Evolutionary conservation across 2,329 filamentous ascomycete species (phyloP).

Genomic region (Fusarium brevicatenulatum): DNA sequence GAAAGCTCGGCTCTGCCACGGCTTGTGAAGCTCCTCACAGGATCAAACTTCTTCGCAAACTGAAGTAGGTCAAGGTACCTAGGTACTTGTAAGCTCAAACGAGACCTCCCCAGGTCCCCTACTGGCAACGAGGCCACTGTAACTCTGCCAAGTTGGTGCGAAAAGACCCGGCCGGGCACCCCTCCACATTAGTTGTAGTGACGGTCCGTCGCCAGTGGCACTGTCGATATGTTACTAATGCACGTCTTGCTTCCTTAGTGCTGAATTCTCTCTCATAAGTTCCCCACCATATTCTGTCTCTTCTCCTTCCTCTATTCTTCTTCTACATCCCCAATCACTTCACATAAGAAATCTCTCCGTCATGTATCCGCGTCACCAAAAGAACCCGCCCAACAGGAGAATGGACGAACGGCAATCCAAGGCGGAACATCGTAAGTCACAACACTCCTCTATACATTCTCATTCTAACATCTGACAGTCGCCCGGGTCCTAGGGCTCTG

Average conservation of each 20-base stretch:
- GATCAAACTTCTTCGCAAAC: no score
- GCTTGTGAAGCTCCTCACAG: neutral
- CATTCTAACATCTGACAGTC: neutral
- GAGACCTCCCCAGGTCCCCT: no score
- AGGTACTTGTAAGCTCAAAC: neutral
- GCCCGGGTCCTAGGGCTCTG: no score
- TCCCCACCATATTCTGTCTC: neutral
- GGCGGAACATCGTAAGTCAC: neutral
- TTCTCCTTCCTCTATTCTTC: no score
- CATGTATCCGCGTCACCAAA: no score
- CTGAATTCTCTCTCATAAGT: neutral
- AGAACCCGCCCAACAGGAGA: neutral
- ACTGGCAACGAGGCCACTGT: accelerated
- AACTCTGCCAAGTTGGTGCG: neutral
- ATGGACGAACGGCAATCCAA: neutral
- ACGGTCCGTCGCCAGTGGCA: neutral
- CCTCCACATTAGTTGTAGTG: neutral
- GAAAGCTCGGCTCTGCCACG: accelerated
- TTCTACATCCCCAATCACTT: neutral
- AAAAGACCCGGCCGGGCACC: neutral
- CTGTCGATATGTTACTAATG: neutral
- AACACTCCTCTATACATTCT: neutral
- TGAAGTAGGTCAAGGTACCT: neutral
- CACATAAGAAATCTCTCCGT: no score
- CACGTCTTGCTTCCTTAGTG: neutral